Base-by-base conservation (phyloP, 768 basidiomycete genomes). In the Omphalotus guepiniiformis region DNA sequence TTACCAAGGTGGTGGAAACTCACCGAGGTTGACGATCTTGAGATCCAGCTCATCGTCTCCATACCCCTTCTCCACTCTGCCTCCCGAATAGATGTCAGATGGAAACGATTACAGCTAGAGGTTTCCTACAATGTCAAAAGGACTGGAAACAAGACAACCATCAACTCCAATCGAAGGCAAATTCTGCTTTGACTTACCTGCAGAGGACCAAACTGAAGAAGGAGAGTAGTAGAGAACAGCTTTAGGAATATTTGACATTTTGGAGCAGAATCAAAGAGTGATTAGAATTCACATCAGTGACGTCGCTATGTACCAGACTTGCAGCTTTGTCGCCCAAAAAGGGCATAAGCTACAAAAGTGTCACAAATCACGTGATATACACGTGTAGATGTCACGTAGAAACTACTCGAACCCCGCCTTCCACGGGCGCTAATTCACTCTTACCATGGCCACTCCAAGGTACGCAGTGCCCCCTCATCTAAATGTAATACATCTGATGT, bases 61-160 rank as follows among this genome's bases (percentile, higher is more conserved):
- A 56, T 93, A 94, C 1, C 92, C 92, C 61, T 94, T 94, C 67
- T 94, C 92, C 52, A 72, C 70, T 48, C 76, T 78, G 47, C 28
- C n/a, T n/a, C n/a, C n/a, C n/a, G n/a, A n/a, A n/a, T 28, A 18
- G 36, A 35, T 27, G 8, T n/a, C 22, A 7, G 23, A 47, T 47
- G 19, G 38, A 23, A 29, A 36, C 23, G 9, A 15, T 15, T 1
- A 26, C 36, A 15, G 9, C 3, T 15, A 28, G 45, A 13, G 16
- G 22, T 21, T 12, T 16, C 79, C 66, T 62, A 83, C 83, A 85
- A 58, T 13, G 81, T 65, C 32, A 85, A 67, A 34, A 80, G 72
- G 37, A 70, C 83, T 80, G 54, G 34, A 30, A 40, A 23, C 3
- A 15, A 47, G 11, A 21, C 13, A 8, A 6, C 4, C 12, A 16